A percentile compares a stretch with the other conserved stretches of the same genome.
Conservation (phyloP, 2,329 filamentous ascomycete species). For the Epichloe coenophiala region DNA sequence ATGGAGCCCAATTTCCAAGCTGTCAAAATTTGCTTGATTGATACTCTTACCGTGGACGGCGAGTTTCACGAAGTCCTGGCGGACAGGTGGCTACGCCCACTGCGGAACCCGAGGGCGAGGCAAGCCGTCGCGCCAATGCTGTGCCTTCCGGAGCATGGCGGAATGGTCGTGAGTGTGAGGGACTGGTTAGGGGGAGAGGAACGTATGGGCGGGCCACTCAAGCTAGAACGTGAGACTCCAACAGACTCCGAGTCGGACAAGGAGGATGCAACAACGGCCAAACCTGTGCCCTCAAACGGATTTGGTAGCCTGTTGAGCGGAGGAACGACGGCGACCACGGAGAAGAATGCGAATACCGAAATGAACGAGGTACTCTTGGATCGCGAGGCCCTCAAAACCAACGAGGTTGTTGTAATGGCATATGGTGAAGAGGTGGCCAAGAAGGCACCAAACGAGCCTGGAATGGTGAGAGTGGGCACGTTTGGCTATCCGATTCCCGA, state of each 20-base stretch:
- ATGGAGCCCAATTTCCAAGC: conserved; percentile 86
- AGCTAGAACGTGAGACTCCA: conserved; percentile 43
- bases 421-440: conserved; percentile 85
- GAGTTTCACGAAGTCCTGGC: conserved; percentile 96
- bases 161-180: conserved; percentile 91
- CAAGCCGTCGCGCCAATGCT: conserved; percentile 95
- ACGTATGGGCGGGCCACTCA: conserved; percentile 86
- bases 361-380: conserved; percentile 83
- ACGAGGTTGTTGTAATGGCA: conserved; percentile 86
- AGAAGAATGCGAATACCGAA: conserved; percentile 59
- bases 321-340: conserved; percentile 50
- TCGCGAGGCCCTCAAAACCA: conserved; percentile 90
- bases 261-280: conserved; percentile 40
- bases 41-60: conserved; percentile 85
- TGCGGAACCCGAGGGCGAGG: conserved; percentile 75
- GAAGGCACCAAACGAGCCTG: conserved; percentile 60
- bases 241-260: conserved; percentile 36
- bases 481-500: conserved; percentile 97
- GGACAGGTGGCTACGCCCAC: conserved; percentile 84
- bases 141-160: conserved; percentile 90
- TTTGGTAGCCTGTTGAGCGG: conserved; percentile 79
- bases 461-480: conserved; percentile 76
- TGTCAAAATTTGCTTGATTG: conserved; percentile 94
- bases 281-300: conserved; percentile 41
- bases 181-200: conserved; percentile 99